Base-by-base conservation (phyloP, 805 yeast species). In the Hanseniaspora meyeri region DNA sequence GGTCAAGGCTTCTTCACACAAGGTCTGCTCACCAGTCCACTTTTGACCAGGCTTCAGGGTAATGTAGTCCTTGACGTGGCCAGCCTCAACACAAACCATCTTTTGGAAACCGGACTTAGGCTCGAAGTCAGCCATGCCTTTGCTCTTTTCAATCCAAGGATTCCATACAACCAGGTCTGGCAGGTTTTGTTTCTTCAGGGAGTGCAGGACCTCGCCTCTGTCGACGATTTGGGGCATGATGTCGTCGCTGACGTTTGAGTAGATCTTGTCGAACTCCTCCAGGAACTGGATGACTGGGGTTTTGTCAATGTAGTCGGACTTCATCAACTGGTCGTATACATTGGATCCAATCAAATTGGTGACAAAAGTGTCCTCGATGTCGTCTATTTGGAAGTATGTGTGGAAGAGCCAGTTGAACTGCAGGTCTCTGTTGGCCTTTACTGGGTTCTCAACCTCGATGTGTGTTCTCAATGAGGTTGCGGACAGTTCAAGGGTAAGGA, bases 71-170 rank as follows among this genome's bases (percentile, higher is more conserved):
- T 79, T 76, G 42, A 93, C 97, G 62, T 82, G 76, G 45, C 98
- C 98, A 2, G 96, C 95, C 70, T 93, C 98, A 57, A 93, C 78
- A 71, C 98, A 93, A 58, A 93, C 80, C 97, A 93, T 91, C 48
- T 83, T 74, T 62, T 81, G 76, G 73, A 75, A 93, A 6, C 96
- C 97, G 55, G 71, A 69, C 67, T 86, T 87, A 51, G 97, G 98
- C 63, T 76, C 78, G 65, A 91, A 93, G 71, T 93, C 98, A 43
- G 74, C 82, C 91, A 93, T 87, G 1, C 84, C 82, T 27, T 72
- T 74, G n/a, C 93, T 79, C 68, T 85, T 87, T 57, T 84, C 77
- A 61, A 79, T 74, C 98, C 97, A 93, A 39, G 98, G 98, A 70
- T 93, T 93, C 98, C 98, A 93, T 56, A 93, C 97, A 50, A 93